Percentiles rank a stretch among this genome's conserved stretches.
Conservation (phyloP, 257 asterid genomes). For the Scutellaria barbata region DNA sequence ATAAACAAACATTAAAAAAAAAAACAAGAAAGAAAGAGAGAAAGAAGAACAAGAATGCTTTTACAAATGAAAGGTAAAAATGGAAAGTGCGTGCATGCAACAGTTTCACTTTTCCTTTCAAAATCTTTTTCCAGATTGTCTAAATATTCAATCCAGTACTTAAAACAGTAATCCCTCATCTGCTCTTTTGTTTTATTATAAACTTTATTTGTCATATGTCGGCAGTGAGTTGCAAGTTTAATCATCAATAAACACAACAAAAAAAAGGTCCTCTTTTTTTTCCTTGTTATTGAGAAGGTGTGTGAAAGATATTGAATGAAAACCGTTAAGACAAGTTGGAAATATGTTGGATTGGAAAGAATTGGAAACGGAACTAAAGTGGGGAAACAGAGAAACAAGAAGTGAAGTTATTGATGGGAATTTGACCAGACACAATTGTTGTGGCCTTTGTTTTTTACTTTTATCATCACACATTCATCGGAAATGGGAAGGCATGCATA, state of each 20-base stretch:
- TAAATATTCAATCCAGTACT: conserved; percentile 41
- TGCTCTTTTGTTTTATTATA: conserved; percentile 12
- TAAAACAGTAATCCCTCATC: conserved; percentile 33
- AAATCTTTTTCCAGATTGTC: conserved; percentile 33
- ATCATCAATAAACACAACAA: not conserved
- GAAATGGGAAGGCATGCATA: conserved; percentile 44
- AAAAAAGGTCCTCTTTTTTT: not conserved
- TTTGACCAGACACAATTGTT: conserved; percentile 52
- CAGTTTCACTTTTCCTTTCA: not conserved
- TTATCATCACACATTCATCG: conserved; percentile 17
- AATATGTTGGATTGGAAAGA: not conserved
- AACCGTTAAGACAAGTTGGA: too few relatives aligned
- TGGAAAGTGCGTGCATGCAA: too few relatives aligned
- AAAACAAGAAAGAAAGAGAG: too few relatives aligned
- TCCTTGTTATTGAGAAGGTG: not conserved
- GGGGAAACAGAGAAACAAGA: conserved; percentile 33
- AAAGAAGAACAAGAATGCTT: too few relatives aligned
- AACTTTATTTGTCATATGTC: too few relatives aligned
- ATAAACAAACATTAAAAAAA: too few relatives aligned
- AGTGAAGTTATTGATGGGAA: conserved; percentile 38
- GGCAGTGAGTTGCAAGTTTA: not conserved
- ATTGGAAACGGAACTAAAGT: not conserved
- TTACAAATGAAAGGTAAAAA: too few relatives aligned
- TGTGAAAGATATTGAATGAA: not conserved
- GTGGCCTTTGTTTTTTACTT: not conserved